Base-by-base conservation (phyloP, 345 rosid species). In the Hibiscus trionum region DNA sequence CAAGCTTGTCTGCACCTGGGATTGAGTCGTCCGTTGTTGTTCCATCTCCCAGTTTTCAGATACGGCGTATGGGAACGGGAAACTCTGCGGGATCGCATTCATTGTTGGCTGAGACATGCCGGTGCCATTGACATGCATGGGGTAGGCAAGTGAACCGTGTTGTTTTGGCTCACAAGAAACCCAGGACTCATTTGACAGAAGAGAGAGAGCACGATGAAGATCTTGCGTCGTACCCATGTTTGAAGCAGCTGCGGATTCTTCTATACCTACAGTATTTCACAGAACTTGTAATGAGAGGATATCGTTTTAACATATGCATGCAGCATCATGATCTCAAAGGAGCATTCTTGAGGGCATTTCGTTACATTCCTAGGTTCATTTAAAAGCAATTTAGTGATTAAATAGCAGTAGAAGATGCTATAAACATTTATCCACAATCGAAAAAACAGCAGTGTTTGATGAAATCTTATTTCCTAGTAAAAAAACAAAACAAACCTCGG, bases 161-260 rank as follows among this genome's bases (percentile, higher is more conserved):
- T 80, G 75, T 80, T 80, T 87, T 49, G 88, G 88, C 76, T 82
- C 86, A 63, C 79, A 75, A 11, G 86, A 76, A 61, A 77, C 84
- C 84, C 86, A 82, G 49, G 93, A 74, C 71, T 83, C 86, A 55
- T 87, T 86, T 94, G 98, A 94, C 98, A 94, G 96, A 94, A 94
- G 97, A 94, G 98, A 94, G 98, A 94, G 97, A 94, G 97, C 98
- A 91, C 93, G 86, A 69, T 88, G 93, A 81, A 85, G 70, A 70
- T 88, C 90, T 77, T 81, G 93, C 27, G 91, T 66, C 21, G 79
- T 75, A 73, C 83, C 90, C 84, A 78, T 79, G 57, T 79, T 83
- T 71, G 85, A 75, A 35, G 95, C 82, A 74, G 87, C 70, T 58
- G 82, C 53, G 17, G 89, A 76, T 78, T 83, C 88, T 76, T 84